Conservation (phyloP, 2,329 filamentous ascomycete genomes). For the Cyclaneusma minus region DNA sequence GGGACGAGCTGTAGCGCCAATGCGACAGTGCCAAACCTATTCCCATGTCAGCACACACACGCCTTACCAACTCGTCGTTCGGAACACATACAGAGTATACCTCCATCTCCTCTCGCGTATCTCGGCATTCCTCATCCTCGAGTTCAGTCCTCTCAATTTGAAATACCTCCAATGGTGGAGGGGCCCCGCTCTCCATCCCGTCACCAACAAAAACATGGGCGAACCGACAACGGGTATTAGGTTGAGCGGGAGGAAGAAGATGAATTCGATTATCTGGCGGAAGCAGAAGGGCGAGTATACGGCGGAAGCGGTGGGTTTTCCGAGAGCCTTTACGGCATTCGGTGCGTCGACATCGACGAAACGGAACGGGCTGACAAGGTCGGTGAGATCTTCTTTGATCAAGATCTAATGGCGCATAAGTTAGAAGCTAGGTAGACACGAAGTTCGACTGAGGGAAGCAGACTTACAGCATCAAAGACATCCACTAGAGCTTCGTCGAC, state of each 20-base stretch:
- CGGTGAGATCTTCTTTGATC: conserved; percentile 55
- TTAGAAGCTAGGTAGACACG: neutral
- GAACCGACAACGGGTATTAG: conserved; percentile 73
- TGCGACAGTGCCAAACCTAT: conserved; percentile 70
- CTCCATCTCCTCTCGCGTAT: conserved; percentile 57
- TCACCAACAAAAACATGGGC: conserved; percentile 74
- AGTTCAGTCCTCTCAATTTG: conserved; percentile 58
- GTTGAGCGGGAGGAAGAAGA: conserved; percentile 68
- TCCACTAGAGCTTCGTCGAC: conserved; percentile 67
- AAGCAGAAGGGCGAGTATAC: conserved; percentile 81
- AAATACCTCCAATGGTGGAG: conserved; percentile 88
- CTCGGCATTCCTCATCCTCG: conserved; percentile 57
- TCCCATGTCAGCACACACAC: too few species aligned
- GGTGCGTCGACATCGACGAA: conserved; percentile 51
- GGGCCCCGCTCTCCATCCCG: conserved; percentile 74
- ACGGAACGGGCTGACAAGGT: conserved; percentile 52
- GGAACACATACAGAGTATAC: conserved; percentile 57
- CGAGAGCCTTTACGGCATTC: conserved; percentile 64
- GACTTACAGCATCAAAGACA: conserved; percentile 74
- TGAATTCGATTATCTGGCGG: conserved; percentile 76
- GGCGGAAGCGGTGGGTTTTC: conserved; percentile 61
- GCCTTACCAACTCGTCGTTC: too few species aligned
- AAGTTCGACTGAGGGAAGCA: conserved; percentile 1
- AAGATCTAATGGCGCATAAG: conserved; percentile 36
- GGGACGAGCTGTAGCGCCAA: conserved; percentile 79